Base-by-base conservation (phyloP, 768 basidiomycete species). In the Tremella fuciformis region DNA sequence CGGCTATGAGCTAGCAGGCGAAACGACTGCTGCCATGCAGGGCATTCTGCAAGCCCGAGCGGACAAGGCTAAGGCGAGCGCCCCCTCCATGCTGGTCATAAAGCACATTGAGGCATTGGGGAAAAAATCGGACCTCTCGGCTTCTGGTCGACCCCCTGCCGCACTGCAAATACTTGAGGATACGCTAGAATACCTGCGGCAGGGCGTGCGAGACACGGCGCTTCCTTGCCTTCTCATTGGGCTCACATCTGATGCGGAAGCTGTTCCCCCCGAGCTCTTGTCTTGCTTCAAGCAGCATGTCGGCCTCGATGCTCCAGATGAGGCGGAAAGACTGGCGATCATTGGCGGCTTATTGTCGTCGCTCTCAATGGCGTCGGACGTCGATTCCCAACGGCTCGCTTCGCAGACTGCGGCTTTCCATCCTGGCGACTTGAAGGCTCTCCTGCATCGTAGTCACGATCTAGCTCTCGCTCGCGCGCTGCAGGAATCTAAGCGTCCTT, bases 381-480 rank as follows among this genome's bases (percentile, higher is more conserved):
- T 96, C 1, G 86, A 87, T 8, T 57, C 94, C n/a, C 74, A 78
- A 37, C 74, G 77, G 3, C 65, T 98, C 2, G 90, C 96, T 3
- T 83, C 84, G 1, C 89, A 94, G 70, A 94, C 93, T 2, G 96
- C 96, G 15, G 92, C 92, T 1, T 79, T 99, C 6, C 85, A 90
- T 24, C 88, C 90, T 1, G 83, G 80, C 13, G 96, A 98, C 75
- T 80, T 98, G 13, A 81, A 79, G 21, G 83, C 87, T 66, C 81
- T 98, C 4, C 82, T 88, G 1, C 66, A 69, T 13, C 83, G 85
- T 25, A 83, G 89, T 0, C 80, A 80, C 53, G 76, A 82, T 9
- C 80, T 80, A 37, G 82, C 89, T 0, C 62, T 87, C 13, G 41
- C 64, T 24, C 66, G 66, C 8, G 57, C 57, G 8, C 42, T 56